Percentiles rank a stretch among this genome's conserved stretches.
phyloP scores from a whole-genome alignment of 202 grass and related monocot genomes.

The Schoenoplectus tabernaemontani region DNA sequence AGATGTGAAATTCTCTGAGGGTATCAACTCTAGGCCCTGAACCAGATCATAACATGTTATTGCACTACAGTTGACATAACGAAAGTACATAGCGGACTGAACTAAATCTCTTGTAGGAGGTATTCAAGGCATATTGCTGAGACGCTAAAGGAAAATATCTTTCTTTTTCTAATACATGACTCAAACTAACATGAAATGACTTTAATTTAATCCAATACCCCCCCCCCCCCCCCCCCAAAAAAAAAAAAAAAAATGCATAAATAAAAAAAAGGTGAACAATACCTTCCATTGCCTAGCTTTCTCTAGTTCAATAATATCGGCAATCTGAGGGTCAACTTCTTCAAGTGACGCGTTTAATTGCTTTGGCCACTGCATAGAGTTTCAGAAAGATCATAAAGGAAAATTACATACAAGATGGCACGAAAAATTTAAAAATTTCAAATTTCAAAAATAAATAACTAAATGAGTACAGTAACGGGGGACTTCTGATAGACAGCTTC shows the following conservation, averaged over 20 bases:
- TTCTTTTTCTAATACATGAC: background rate
- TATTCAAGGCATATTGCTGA: background rate
- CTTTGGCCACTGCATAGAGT: slow-evolving; percentile 67
- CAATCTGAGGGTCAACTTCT: slow-evolving; percentile 75
- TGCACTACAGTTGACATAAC: background rate
- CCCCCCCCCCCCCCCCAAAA: background rate
- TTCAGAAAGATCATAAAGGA: background rate
- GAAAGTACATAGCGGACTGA: background rate
- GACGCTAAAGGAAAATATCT: background rate
- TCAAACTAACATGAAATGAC: background rate
- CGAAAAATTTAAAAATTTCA: background rate
- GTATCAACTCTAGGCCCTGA: slow-evolving; percentile 96
- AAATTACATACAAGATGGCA: background rate
- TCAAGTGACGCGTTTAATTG: slow-evolving; percentile 84
- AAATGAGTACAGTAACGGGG: slow-evolving; percentile 40
- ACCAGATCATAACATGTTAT: background rate
- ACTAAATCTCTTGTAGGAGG: background rate
- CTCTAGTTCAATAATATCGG: slow-evolving; percentile 91
- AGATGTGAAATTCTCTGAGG: slow-evolving; percentile 96
- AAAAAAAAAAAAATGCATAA: background rate
- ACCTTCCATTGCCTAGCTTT: slow-evolving; percentile 99
- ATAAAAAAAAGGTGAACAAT: background rate
- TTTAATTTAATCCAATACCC: background rate
- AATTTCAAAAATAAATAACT: background rate
- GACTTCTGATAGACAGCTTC: slow-evolving; percentile 77